Evolutionary conservation across 1,284 basidiomycete genomes (phyloP).

Genomic region (Sanghuangporus baumii): DNA sequence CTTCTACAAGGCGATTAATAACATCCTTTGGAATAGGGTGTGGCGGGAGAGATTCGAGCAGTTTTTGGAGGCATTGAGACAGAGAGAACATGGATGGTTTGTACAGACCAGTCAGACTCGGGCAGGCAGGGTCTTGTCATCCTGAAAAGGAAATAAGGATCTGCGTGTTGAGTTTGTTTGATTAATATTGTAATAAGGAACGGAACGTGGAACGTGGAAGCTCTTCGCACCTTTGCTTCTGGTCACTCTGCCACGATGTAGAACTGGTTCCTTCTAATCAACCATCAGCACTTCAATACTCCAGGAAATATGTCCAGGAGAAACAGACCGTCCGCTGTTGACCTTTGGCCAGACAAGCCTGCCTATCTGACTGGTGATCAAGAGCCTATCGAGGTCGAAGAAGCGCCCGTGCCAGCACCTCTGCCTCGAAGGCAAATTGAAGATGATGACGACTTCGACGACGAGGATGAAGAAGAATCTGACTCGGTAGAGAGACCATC

Average conservation of each 20-base stretch:
- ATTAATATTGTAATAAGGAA: too few relatives aligned
- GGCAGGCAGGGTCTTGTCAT: background rate
- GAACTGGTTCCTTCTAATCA: background rate
- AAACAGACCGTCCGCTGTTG: conserved; percentile 8
- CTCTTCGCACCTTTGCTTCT: background rate
- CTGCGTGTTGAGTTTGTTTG: too few relatives aligned
- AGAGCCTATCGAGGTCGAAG: background rate
- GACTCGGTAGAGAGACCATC: background rate
- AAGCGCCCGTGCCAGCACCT: background rate
- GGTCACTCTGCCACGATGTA: background rate
- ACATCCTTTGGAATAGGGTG: conserved; percentile 39
- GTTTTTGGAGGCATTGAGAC: conserved; percentile 35
- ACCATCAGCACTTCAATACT: background rate
- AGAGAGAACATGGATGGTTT: conserved; percentile 33
- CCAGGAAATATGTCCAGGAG: background rate
- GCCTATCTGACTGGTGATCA: background rate
- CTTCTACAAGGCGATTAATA: conserved; percentile 45
- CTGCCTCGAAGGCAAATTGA: background rate
- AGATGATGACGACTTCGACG: background rate
- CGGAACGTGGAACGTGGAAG: too few relatives aligned
- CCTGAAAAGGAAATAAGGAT: background rate
- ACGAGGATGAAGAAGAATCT: background rate
- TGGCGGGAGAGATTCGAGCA: conserved; percentile 49
- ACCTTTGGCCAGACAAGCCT: conserved; percentile 7
- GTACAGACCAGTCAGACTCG: background rate